Evolutionary conservation across 1,139 yeast species (phyloP).

Genomic region (Meyerozyma athensensis): DNA sequence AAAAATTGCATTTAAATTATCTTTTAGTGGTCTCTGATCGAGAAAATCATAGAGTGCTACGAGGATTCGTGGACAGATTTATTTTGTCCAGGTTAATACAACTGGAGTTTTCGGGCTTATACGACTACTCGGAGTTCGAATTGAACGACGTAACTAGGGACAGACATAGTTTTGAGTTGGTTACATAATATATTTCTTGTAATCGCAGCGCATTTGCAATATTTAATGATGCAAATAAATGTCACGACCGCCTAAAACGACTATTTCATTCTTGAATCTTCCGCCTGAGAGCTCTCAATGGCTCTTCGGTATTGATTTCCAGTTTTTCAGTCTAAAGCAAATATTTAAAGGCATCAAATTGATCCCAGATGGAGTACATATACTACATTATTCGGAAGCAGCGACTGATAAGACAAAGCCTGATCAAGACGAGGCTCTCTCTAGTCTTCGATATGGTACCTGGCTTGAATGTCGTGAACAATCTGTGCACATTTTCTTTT

Average conservation of each 20-base stretch:
- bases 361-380: slow-evolving; percentile 25
- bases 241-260: slow-evolving; percentile 22
- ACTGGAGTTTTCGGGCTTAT: slow-evolving; percentile 22
- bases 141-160: slow-evolving; percentile 10
- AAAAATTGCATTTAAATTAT: slow-evolving; percentile 37
- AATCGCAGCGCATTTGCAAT: background rate
- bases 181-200: slow-evolving; percentile 16
- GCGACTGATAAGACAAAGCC: slow-evolving; percentile 9
- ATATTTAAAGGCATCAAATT: slow-evolving; percentile 22
- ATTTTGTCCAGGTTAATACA: slow-evolving; percentile 29
- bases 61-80: slow-evolving; percentile 41
- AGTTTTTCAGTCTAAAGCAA: slow-evolving; percentile 20
- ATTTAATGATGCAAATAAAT: slow-evolving; percentile 3
- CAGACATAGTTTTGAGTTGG: slow-evolving; percentile 25
- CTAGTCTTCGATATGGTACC: slow-evolving; percentile 22
- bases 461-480: slow-evolving; percentile 23
- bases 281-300: slow-evolving; percentile 15
- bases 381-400: slow-evolving; percentile 24
- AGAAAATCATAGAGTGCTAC: slow-evolving; percentile 18
- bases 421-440: slow-evolving; percentile 2
- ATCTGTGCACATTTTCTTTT: slow-evolving; percentile 12
- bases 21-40: slow-evolving; percentile 23
- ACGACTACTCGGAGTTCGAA: slow-evolving; percentile 12
- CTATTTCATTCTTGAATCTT: slow-evolving; percentile 16
- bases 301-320: slow-evolving; percentile 28